Evolutionary conservation across 2,329 filamentous ascomycete genomes (phyloP).

Genomic region (Ceratocystiopsis sp.): DNA sequence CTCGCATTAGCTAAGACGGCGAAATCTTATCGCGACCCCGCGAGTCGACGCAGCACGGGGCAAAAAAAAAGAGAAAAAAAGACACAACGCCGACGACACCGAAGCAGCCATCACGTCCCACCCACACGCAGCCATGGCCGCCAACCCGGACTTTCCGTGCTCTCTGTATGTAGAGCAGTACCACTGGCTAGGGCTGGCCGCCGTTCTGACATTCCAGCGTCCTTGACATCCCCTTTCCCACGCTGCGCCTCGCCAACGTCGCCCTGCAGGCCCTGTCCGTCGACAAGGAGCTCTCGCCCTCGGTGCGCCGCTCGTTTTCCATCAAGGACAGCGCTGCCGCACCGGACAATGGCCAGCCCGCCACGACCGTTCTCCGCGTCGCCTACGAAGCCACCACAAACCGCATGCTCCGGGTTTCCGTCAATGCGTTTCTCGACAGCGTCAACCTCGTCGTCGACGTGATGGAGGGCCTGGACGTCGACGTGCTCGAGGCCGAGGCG

Average conservation of each 20-base stretch:
- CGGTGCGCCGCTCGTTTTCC: conserved; percentile 57
- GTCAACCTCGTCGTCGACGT: conserved; percentile 69
- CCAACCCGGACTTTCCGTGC: conserved; percentile 41
- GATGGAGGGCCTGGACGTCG: conserved; percentile 78
- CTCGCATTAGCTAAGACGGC: no score
- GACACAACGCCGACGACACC: not conserved
- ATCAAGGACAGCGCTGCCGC: conserved; percentile 9
- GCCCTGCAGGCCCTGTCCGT: conserved; percentile 64
- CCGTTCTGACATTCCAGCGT: conserved; percentile 24
- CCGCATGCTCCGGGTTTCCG: conserved; percentile 87
- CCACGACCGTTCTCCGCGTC: conserved; percentile 42
- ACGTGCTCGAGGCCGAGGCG: conserved; percentile 40
- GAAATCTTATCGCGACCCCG: no score
- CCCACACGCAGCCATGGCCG: conserved; percentile 11
- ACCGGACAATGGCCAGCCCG: conserved; percentile 2
- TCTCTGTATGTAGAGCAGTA: conserved; percentile 37
- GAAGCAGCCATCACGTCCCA: no score
- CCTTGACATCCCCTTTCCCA: conserved; percentile 68
- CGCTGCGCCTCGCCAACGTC: conserved; percentile 55
- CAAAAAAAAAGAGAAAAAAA: not conserved
- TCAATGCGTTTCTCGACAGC: conserved; percentile 93
- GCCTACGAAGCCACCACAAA: conserved; percentile 82
- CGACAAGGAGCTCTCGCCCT: conserved; percentile 74
- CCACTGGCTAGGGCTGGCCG: not conserved
- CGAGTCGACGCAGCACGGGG: no score